These are phyloP conservation scores for Ceratobasidium sp. DNA, from an alignment of 1,284 basidiomycete genomes.

Conservation along the genomic window DNA sequence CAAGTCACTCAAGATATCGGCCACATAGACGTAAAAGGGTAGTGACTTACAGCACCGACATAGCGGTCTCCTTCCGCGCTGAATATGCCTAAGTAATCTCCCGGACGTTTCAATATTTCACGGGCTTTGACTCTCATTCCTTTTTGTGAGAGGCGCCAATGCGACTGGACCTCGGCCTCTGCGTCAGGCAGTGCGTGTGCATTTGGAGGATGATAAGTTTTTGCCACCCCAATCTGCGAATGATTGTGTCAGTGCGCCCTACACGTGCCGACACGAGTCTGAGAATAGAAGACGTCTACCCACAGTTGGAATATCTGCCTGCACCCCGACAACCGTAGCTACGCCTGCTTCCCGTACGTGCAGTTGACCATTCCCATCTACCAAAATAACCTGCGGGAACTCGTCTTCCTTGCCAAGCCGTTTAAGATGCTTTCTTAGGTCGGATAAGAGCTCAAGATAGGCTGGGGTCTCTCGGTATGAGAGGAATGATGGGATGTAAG, in stretches of 20 bases:
- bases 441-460: conserved; percentile 51
- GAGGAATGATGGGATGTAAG: conserved; percentile 56
- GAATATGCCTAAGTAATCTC: conserved; percentile 52
- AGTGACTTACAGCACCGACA: conserved; percentile 50
- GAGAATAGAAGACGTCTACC: conserved; percentile 42
- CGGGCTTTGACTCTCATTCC: conserved; percentile 51
- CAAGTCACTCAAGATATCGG: not conserved
- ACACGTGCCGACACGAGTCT: not conserved
- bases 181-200: conserved; percentile 1
- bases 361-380: conserved; percentile 55
- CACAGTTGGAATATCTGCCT: conserved; percentile 53
- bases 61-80: conserved; percentile 44
- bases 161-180: conserved; percentile 19
- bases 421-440: conserved; percentile 43
- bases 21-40: not conserved
- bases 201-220: conserved; percentile 53
- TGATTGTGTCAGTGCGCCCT: not conserved
- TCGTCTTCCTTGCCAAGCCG: conserved; percentile 35
- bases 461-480: conserved; percentile 54
- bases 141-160: conserved; percentile 52
- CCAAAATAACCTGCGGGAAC: conserved; percentile 54
- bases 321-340: conserved; percentile 53
- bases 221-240: conserved; percentile 50
- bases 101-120: conserved; percentile 48
- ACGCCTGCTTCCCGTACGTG: conserved; percentile 54